Conservation (phyloP, 495 filamentous ascomycete species). For the Rhizodiscina lignyota region DNA sequence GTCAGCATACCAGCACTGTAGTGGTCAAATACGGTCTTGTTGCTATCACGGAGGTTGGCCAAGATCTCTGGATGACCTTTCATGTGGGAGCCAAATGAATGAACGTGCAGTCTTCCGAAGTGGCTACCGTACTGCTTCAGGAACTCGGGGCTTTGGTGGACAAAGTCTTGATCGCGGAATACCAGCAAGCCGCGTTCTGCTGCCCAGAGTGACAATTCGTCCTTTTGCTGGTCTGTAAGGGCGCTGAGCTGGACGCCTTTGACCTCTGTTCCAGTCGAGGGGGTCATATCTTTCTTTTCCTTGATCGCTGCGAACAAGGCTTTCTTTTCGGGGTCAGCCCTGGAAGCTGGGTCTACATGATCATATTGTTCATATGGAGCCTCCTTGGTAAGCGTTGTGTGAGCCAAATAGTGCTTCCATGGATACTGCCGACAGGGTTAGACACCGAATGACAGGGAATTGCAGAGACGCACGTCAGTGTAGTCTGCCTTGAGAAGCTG, state of each 20-base stretch:
- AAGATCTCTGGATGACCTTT: conserved; percentile 1
- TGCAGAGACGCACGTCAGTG: no score
- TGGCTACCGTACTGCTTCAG: conserved; percentile 1
- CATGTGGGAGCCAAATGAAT: background rate
- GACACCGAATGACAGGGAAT: no score
- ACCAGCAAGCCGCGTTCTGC: conserved; percentile 27
- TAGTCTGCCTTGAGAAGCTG: no score
- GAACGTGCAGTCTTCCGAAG: conserved; percentile 2
- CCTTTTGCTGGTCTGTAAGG: conserved; percentile 21
- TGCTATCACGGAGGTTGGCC: conserved; percentile 1
- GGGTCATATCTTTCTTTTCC: conserved; percentile 7
- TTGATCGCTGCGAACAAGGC: conserved; percentile 15
- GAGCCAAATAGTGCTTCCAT: no score
- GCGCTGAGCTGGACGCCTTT: conserved; percentile 27
- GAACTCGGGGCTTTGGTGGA: background rate
- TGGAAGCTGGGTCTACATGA: conserved; percentile 20
- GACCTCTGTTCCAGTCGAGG: conserved; percentile 26
- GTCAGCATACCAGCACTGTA: background rate
- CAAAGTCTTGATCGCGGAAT: conserved; percentile 27
- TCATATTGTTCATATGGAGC: conserved; percentile 19
- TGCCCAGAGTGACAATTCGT: conserved; percentile 26
- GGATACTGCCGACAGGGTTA: no score
- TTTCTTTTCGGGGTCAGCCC: conserved; percentile 20
- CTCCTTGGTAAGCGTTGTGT: no score
- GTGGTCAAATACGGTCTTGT: background rate